These are phyloP conservation scores for Sporothrix euskadiensis DNA, from an alignment of 2,329 filamentous ascomycete species.

Conservation along the genomic window DNA sequence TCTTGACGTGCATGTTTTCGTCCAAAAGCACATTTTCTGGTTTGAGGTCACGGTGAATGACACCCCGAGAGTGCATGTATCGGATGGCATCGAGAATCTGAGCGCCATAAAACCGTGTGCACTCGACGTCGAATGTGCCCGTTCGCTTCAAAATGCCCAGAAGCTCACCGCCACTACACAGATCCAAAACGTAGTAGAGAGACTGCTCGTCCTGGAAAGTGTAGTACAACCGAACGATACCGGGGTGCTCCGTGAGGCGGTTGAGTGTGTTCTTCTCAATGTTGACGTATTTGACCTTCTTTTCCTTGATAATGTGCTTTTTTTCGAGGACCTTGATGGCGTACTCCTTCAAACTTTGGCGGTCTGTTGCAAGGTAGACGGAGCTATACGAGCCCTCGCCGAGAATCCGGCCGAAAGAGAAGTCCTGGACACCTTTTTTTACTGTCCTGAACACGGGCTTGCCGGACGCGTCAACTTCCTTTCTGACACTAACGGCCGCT, in stretches of 20 bases:
- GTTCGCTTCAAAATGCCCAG: slow-evolving; percentile 92
- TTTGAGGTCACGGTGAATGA: slow-evolving; percentile 95
- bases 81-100: slow-evolving; percentile 95
- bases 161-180: slow-evolving; percentile 89
- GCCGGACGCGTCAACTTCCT: slow-evolving; percentile 83
- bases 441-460: slow-evolving; percentile 78
- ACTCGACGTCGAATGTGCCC: slow-evolving; percentile 91
- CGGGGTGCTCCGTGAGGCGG: slow-evolving; percentile 91
- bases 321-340: slow-evolving; percentile 98
- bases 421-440: slow-evolving; percentile 97
- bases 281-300: slow-evolving; percentile 99
- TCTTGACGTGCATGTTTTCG: slow-evolving; percentile 96
- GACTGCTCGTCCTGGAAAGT: slow-evolving; percentile 97
- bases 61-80: slow-evolving; percentile 95
- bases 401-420: slow-evolving; percentile 84
- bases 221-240: slow-evolving; percentile 95
- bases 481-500: slow-evolving; percentile 78
- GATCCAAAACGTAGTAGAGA: slow-evolving; percentile 92
- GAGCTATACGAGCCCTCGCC: slow-evolving; percentile 98
- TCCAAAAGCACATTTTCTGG: slow-evolving; percentile 96
- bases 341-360: slow-evolving; percentile 92
- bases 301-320: slow-evolving; percentile 98
- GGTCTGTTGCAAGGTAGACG: slow-evolving; percentile 87
- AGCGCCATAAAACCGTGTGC: slow-evolving; percentile 88
- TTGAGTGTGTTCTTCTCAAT: slow-evolving; percentile 99